Percentiles rank a stretch among this genome's conserved stretches.
Conservation (phyloP, 805 yeast species). For the Yarrowia alimentaria region DNA sequence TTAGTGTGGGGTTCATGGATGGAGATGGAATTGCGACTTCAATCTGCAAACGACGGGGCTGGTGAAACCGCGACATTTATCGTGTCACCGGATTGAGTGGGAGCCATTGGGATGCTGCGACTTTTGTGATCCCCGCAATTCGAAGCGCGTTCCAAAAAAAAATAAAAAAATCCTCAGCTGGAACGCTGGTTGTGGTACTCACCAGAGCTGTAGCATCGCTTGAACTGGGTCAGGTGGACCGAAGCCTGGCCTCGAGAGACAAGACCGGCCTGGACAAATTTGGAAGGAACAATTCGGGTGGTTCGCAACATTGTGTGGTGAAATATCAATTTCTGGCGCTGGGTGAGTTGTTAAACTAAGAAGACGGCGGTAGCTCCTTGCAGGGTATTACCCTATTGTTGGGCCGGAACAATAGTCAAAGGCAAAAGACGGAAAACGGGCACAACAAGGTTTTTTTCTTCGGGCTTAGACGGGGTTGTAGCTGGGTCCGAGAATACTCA, state of each 20-base stretch:
- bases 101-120: too few relatives aligned
- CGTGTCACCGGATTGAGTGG: too few relatives aligned
- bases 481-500: too few relatives aligned
- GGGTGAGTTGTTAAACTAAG: conserved; percentile 18
- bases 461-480: too few relatives aligned
- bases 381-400: conserved; percentile 23
- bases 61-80: too few relatives aligned
- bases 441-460: not conserved
- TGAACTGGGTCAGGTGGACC: conserved; percentile 14
- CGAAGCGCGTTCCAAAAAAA: too few relatives aligned
- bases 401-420: conserved; percentile 24
- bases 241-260: conserved; percentile 5
- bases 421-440: not conserved
- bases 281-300: conserved; percentile 20
- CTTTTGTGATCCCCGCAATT: too few relatives aligned
- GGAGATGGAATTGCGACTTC: not conserved
- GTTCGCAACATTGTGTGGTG: conserved; percentile 26
- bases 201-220: conserved; percentile 26
- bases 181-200: too few relatives aligned
- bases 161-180: too few relatives aligned
- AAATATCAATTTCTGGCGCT: too few relatives aligned
- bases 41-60: not conserved
- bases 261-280: not conserved
- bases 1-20: not conserved
- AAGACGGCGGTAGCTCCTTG: not conserved